Percentiles rank a stretch among this genome's conserved stretches.
phyloP scores from a whole-genome alignment of 495 filamentous ascomycete genomes.

The Penicillium fimorum region DNA sequence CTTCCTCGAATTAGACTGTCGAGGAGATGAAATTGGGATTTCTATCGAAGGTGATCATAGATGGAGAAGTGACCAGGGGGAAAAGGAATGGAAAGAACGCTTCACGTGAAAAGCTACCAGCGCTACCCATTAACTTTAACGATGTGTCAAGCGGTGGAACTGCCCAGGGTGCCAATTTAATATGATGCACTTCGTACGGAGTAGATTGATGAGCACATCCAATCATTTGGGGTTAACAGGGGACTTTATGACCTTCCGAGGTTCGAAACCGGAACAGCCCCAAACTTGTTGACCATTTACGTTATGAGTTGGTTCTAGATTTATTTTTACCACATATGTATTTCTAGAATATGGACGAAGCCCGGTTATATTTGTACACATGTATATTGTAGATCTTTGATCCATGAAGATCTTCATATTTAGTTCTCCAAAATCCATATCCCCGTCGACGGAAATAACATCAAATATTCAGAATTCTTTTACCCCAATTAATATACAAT shows the following conservation, averaged over 20 bases:
- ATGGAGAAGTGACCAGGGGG: not conserved
- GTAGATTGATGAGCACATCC: no score
- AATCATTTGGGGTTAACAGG: no score
- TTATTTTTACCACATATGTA: not conserved
- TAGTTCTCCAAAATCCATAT: not conserved
- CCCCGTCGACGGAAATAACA: not conserved
- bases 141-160: not conserved
- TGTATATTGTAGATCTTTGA: not conserved
- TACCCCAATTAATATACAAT: not conserved
- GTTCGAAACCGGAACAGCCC: no score
- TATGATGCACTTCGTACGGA: not conserved
- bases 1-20: not conserved
- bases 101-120: not conserved
- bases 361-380: not conserved
- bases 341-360: not conserved
- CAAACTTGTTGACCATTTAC: no score
- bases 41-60: not conserved
- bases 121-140: constrained; percentile 3
- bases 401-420: not conserved
- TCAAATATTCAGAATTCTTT: not conserved
- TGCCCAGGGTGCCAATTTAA: not conserved
- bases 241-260: no score
- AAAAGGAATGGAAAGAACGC: not conserved
- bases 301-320: not conserved
- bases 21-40: not conserved